These are phyloP conservation scores for Xylariaceae sp. DNA, from an alignment of 2,329 filamentous ascomycete genomes.

Conservation along the genomic window DNA sequence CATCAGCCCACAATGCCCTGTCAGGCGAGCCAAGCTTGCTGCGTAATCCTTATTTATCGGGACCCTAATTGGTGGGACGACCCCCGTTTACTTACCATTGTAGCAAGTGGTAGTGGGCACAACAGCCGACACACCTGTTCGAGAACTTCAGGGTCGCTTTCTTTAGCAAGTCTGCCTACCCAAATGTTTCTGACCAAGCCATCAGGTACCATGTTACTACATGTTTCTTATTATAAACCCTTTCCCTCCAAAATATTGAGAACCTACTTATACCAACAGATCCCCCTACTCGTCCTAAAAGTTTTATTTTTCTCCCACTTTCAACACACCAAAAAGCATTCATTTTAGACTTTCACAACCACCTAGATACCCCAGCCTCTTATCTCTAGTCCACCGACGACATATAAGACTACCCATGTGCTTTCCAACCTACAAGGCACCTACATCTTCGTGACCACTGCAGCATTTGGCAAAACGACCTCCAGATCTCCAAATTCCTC, in stretches of 20 bases:
- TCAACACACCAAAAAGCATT: not conserved
- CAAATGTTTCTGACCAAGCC: no score
- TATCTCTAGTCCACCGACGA: not conserved
- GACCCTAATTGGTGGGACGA: conserved; percentile 9
- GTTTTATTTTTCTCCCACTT: not conserved
- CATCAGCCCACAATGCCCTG: conserved; percentile 28
- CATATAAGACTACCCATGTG: not conserved
- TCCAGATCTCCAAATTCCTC: not conserved
- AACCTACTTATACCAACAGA: conserved; percentile 12
- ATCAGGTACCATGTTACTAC: conserved; percentile 12
- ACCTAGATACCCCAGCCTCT: no score
- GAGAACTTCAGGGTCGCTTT: no score
- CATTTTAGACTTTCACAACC: not conserved
- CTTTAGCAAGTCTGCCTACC: no score
- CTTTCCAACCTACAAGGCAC: no score
- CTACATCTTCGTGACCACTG: not conserved
- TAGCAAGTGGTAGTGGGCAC: conserved; percentile 10
- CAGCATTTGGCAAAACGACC: not conserved
- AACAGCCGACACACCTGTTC: conserved; percentile 7
- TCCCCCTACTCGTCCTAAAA: conserved; percentile 13
- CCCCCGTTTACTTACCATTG: conserved; percentile 4
- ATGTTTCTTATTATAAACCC: conserved; percentile 8
- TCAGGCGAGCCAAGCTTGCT: conserved; percentile 17
- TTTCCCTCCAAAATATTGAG: not conserved
- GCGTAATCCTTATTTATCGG: conserved; percentile 14